These are phyloP conservation scores for Myriosclerotinia curreyana DNA, from an alignment of 2,329 filamentous ascomycete species.

Conservation along the genomic window DNA sequence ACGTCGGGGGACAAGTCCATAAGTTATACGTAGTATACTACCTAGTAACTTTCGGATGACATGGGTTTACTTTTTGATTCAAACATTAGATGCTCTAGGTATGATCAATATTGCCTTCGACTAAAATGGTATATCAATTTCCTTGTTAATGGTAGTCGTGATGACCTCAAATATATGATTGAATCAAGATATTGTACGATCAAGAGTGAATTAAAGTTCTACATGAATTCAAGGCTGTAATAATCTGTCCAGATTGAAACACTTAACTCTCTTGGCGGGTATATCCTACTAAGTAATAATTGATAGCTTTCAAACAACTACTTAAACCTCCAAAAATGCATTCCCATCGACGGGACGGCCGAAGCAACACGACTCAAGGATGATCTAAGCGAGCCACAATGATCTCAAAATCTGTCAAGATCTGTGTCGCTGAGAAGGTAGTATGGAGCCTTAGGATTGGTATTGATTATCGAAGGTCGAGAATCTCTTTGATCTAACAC, in stretches of 20 bases:
- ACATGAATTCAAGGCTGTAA: background rate
- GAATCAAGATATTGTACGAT: background rate
- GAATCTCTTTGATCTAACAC: background rate
- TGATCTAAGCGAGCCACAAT: background rate
- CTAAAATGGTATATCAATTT: background rate
- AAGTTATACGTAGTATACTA: background rate
- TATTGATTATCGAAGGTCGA: no score
- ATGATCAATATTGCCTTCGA: background rate
- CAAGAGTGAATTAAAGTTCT: background rate
- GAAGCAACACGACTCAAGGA: background rate
- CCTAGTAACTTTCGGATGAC: background rate
- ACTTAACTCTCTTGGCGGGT: background rate
- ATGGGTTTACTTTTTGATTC: background rate
- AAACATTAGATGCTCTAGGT: background rate
- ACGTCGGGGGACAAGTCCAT: slow-evolving; percentile 5
- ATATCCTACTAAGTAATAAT: background rate
- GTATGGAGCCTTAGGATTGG: background rate
- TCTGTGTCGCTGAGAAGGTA: background rate
- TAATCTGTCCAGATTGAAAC: background rate
- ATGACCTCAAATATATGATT: background rate
- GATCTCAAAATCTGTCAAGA: background rate
- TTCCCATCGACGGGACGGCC: background rate
- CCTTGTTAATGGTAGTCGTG: background rate
- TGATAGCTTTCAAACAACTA: background rate
- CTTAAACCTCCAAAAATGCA: background rate